phyloP scores from a whole-genome alignment of 129 eudicot species.

The Helianthus annuus region DNA sequence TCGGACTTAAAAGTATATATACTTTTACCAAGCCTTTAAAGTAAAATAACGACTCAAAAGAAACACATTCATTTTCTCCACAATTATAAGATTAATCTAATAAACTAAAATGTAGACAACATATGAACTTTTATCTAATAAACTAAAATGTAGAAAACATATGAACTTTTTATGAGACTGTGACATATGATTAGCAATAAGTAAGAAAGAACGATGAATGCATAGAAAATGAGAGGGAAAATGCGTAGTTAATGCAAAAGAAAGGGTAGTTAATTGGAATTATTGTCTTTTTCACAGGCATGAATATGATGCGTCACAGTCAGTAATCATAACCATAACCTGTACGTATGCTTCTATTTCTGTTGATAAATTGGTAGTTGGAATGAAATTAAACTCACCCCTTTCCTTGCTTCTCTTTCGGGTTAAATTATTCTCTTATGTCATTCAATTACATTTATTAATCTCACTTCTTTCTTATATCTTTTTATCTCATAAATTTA shows the following conservation, averaged over 20 bases:
- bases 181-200: constrained; percentile 2
- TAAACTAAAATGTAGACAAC: too few species aligned
- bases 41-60: background rate
- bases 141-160: too few species aligned
- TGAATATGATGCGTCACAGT: constrained; percentile 43
- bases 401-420: constrained; percentile 29
- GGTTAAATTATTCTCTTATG: constrained; percentile 40
- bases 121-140: background rate
- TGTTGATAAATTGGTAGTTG: constrained; percentile 43
- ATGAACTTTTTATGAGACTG: background rate
- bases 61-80: background rate
- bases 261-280: constrained; percentile 40
- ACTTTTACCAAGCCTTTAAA: too few species aligned
- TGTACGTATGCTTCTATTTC: constrained; percentile 48
- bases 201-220: background rate
- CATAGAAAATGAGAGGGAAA: background rate
- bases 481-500: too few species aligned
- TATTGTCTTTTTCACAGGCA: constrained; percentile 39
- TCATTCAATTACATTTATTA: constrained; percentile 37
- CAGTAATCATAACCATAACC: constrained; percentile 46
- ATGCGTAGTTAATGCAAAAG: constrained; percentile 37
- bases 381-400: constrained; percentile 39
- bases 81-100: too few species aligned
- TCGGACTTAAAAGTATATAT: too few species aligned
- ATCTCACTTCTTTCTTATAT: background rate